These are phyloP conservation scores for Ceratocystis albifundus DNA, from an alignment of 2,329 filamentous ascomycete genomes.

Conservation along the genomic window DNA sequence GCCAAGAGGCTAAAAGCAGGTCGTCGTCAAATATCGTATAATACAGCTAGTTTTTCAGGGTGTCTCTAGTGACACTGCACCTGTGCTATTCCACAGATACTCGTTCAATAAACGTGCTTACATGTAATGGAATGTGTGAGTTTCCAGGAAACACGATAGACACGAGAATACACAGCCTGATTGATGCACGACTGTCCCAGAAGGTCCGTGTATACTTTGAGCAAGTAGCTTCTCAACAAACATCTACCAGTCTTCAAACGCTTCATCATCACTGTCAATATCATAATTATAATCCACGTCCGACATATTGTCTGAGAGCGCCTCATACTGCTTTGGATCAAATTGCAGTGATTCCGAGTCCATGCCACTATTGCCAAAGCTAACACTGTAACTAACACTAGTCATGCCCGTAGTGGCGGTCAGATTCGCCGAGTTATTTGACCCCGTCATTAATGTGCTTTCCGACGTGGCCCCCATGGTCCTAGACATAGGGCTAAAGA, in stretches of 20 bases:
- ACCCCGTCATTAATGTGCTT: neutral
- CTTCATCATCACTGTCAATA: neutral
- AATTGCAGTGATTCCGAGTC: neutral
- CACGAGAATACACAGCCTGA: neutral
- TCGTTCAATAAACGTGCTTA: neutral
- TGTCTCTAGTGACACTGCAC: too few relatives aligned
- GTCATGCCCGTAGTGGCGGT: neutral
- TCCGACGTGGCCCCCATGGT: neutral
- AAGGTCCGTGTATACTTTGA: neutral
- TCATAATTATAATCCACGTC: neutral
- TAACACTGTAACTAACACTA: neutral
- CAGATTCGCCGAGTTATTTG: neutral
- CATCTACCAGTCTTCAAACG: neutral
- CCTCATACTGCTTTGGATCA: conserved; percentile 1
- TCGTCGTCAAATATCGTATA: neutral
- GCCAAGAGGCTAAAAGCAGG: neutral
- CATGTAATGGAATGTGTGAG: neutral
- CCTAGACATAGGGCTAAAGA: neutral
- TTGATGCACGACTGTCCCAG: neutral
- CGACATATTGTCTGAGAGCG: neutral
- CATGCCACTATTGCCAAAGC: neutral
- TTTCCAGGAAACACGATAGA: neutral
- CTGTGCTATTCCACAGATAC: neutral
- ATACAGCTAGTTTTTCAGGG: neutral
- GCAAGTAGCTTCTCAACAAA: neutral